Evolutionary conservation across 1,284 basidiomycete genomes (phyloP), one percentile per base, ranked within the genome.

Genomic region (Ganoderma multipileum): DNA sequence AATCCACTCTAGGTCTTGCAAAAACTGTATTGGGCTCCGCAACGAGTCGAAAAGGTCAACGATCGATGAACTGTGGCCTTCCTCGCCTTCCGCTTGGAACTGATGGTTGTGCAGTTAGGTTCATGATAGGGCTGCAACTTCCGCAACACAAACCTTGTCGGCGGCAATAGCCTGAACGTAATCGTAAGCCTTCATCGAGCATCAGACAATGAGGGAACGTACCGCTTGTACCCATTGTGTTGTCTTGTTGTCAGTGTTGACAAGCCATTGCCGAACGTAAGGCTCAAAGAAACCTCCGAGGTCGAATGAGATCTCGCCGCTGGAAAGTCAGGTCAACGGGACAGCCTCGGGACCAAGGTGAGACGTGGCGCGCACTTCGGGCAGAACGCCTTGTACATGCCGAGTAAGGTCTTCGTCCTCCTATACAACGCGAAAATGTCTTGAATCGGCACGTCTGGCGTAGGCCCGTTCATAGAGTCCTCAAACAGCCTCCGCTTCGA

Each of bases 11-110:
- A 99, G 84, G 63, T 94, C 93, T 76, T 95, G 87, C 61, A 99
- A 82, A 80, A 98, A 97, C 65, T 90, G 87, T 73, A 97, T 92
- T 0, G 97, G 96, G 76, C 95, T 97, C 67, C 94, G 90, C 68
- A 99, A 86, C 1, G 97, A 98, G 68, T 95, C 96, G 76, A 99
- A 98, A 0, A 99, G 85, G 80, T 99, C 98, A 52, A 97, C 91
- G 67, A 99, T 97, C 0, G 97, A 99, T 47, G 96, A 97, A 76
- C 95, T 97, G 76, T 98, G 95, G 0, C 94, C 92, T 73, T 95
- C 94, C 2, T 87, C 80, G 54, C 91, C 91, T 74, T 96, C 94
- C 3, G 96, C 91, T 78, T 95, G 88, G 76, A 97, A 98, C 94
- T 96, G 74, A 8, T 54, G 16, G 0, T 67, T 28, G 59, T 20